phyloP scores from a whole-genome alignment of 139 green algal species.

The Zygnema cylindricum region DNA sequence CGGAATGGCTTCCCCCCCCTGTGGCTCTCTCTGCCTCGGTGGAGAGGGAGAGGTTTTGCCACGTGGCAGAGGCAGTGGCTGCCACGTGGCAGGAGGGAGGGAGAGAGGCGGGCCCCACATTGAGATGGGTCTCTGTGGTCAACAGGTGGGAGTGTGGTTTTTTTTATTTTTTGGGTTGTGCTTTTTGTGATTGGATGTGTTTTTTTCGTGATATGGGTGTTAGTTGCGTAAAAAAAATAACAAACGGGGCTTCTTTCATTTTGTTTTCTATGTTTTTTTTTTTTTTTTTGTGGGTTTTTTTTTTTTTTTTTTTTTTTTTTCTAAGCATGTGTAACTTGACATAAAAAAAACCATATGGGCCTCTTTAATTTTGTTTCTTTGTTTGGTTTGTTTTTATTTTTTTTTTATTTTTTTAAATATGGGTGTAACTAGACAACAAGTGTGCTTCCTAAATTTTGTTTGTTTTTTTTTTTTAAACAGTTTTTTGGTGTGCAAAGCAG shows the following conservation, averaged over 20 bases:
- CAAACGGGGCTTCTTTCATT: too few relatives aligned
- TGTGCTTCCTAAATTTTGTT: neutral
- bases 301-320: neutral
- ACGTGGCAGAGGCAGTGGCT: neutral
- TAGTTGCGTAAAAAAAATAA: too few relatives aligned
- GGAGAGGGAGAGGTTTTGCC: neutral
- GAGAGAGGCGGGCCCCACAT: neutral
- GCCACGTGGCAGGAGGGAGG: neutral
- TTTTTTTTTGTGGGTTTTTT: too few relatives aligned
- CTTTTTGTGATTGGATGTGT: too few relatives aligned
- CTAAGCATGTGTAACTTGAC: neutral
- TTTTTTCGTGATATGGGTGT: too few relatives aligned
- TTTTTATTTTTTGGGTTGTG: neutral
- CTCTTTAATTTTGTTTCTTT: too few relatives aligned
- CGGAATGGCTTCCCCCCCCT: slow-evolving; percentile 20
- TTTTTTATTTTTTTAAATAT: too few relatives aligned
- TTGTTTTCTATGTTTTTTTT: too few relatives aligned
- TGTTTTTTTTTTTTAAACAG: neutral
- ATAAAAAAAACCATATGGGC: too few relatives aligned
- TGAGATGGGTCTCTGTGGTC: slow-evolving; percentile 8
- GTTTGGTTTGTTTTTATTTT: too few relatives aligned
- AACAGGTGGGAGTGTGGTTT: neutral
- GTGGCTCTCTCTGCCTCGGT: neutral
- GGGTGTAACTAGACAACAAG: too few relatives aligned
- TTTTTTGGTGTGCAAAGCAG: neutral